These are phyloP conservation scores for Pyrenopolyporus hunteri DNA, from an alignment of 495 filamentous ascomycete species.

Conservation along the genomic window DNA sequence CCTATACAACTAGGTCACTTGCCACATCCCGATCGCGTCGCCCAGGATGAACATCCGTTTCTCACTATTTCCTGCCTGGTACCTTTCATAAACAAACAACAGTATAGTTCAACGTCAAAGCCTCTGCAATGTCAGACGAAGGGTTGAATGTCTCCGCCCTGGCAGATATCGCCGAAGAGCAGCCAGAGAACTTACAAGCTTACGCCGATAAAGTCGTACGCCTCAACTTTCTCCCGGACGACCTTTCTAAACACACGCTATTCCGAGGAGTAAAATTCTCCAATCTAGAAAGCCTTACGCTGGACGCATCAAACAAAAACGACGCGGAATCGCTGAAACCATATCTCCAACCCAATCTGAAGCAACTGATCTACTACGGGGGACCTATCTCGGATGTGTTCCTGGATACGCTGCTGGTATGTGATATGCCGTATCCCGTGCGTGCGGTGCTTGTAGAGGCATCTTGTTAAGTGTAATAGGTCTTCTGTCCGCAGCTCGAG, in stretches of 20 bases:
- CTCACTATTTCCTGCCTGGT: too few relatives aligned
- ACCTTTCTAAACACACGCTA: neutral
- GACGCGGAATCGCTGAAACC: neutral
- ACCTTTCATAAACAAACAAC: neutral
- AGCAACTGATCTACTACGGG: neutral
- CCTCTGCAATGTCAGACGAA: neutral
- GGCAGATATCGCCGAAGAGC: neutral
- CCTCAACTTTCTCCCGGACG: neutral
- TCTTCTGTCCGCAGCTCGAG: conserved; percentile 4
- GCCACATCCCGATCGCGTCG: too few relatives aligned
- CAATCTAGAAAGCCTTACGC: neutral
- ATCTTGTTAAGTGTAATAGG: neutral
- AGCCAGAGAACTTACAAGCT: neutral
- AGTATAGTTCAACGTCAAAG: too few relatives aligned
- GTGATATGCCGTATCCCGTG: neutral
- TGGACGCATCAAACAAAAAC: neutral
- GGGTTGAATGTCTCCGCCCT: neutral
- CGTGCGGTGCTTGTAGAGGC: neutral
- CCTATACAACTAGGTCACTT: too few relatives aligned
- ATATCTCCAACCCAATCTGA: conserved; percentile 12
- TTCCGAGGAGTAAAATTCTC: neutral
- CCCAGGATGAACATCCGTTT: too few relatives aligned
- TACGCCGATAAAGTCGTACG: neutral
- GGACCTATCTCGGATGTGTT: conserved; percentile 1
- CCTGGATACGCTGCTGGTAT: conserved; percentile 2